Base-by-base conservation (phyloP, 805 yeast species). In the Kodamaea neixiangensis region DNA sequence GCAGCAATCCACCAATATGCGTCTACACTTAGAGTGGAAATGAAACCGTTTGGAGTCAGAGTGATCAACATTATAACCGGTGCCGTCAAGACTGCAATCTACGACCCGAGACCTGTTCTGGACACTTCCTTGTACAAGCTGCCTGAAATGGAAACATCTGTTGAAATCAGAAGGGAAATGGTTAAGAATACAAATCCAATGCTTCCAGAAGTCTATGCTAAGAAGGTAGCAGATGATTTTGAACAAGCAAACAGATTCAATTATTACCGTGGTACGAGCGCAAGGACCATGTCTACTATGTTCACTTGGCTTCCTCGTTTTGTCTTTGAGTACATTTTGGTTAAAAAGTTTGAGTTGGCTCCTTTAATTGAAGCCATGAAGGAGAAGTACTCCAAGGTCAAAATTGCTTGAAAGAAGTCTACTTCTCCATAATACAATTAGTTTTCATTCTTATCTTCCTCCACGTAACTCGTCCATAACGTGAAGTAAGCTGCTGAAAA, bases 1-100 rank as follows among this genome's bases (percentile, higher is more conserved):
- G 89, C 92, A 5, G 92, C 93, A 0, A 81, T 88, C 50, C 89
- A 86, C 57, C 85, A 80, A 56, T 88, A 83, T 60, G 87, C 89
- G 0, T 77, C 80, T 38, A 77, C 76, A 2, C 68, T 88, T 49
- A 79, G 85, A 48, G 62, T 83, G 19, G 96, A 88, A 65, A 64
- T 88, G 77, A 80, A 80, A 62, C 87, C 89, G 2, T 84, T 86
- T 59, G 87, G 79, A n/a, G 93, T 88, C 5, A 74, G 81, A 46
- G 93, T 88, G 0, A 72, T 86, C 54, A 85, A 85, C 58, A 74
- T 85, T 11, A 67, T 86, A 38, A 87, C 94, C 6, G 96, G 96
- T 29, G 93, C 87, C 34, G 94, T 88, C 25, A 68, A 71, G 17
- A 86, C 94, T 0, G 76, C 82, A 50, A 86, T 88, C 57, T 38